These are phyloP conservation scores for Acacia confusa DNA, from an alignment of 306 rosid species.

Conservation along the genomic window DNA sequence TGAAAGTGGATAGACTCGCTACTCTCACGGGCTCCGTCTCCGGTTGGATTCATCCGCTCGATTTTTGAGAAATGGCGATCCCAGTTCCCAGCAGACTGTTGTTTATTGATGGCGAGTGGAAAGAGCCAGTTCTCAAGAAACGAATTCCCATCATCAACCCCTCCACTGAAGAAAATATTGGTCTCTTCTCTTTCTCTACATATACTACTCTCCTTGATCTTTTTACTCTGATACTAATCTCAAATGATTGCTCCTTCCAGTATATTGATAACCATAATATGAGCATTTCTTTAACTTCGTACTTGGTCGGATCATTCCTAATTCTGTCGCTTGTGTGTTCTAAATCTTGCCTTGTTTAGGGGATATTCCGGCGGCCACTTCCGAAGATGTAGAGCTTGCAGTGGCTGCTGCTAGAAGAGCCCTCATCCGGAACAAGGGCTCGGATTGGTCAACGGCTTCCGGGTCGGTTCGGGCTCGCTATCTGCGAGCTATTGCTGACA, in stretches of 20 bases:
- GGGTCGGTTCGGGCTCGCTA: slow-evolving; percentile 85
- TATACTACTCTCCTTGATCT: neutral
- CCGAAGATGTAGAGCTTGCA: slow-evolving; percentile 84
- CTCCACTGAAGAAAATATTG: slow-evolving; percentile 63
- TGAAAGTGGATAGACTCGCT: neutral
- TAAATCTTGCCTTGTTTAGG: slow-evolving; percentile 42
- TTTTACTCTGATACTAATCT: neutral
- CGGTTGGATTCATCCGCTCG: neutral
- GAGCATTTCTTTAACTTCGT: neutral
- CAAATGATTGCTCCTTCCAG: too few relatives aligned
- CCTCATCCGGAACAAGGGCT: slow-evolving; percentile 68
- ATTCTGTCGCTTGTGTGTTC: neutral
- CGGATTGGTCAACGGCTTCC: slow-evolving; percentile 76
- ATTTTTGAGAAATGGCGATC: slow-evolving; percentile 49
- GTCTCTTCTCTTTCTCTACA: slow-evolving; percentile 38
- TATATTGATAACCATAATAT: neutral
- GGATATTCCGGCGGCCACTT: slow-evolving; percentile 82
- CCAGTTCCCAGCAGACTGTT: slow-evolving; percentile 62
- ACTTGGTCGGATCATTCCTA: neutral
- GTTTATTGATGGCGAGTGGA: slow-evolving; percentile 90
- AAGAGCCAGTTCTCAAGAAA: slow-evolving; percentile 56
- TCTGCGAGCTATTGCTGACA: slow-evolving; percentile 92
- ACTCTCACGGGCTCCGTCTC: neutral
- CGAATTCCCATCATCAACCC: slow-evolving; percentile 90
- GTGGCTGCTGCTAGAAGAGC: slow-evolving; percentile 82